phyloP scores from a whole-genome alignment of 441 rosid species.

The Eutrema salsugineum region DNA sequence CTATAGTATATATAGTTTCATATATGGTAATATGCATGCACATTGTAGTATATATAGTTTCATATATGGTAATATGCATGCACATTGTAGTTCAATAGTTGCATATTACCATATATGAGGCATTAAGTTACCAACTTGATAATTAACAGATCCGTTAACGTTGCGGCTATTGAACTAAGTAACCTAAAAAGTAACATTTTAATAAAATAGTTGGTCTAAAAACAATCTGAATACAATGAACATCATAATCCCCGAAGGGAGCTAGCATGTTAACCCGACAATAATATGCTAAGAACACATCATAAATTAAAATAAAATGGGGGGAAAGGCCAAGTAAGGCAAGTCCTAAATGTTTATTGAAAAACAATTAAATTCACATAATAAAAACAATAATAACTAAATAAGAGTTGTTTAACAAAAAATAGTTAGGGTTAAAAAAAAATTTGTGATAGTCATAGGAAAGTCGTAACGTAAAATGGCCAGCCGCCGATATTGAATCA shows the following conservation, averaged over 20 bases:
- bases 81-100: too few species aligned
- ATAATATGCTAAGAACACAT: not conserved
- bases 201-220: too few species aligned
- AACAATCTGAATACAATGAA: too few species aligned
- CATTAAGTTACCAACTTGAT: not conserved
- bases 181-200: not conserved
- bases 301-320: not conserved
- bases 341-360: not conserved
- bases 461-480: conserved; percentile 5
- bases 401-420: not conserved
- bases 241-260: not conserved
- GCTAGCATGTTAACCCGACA: not conserved
- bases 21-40: too few species aligned
- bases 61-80: too few species aligned
- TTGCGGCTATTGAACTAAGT: not conserved
- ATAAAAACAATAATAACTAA: not conserved
- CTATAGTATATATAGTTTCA: too few species aligned
- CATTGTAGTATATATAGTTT: too few species aligned
- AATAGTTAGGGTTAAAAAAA: too few species aligned
- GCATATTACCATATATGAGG: not conserved
- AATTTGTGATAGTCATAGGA: not conserved
- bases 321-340: not conserved
- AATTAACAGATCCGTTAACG: not conserved
- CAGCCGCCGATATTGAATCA: conserved; percentile 27
- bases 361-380: too few species aligned